Conservation (phyloP, 495 filamentous ascomycete species). For the Neurospora pannonica region DNA sequence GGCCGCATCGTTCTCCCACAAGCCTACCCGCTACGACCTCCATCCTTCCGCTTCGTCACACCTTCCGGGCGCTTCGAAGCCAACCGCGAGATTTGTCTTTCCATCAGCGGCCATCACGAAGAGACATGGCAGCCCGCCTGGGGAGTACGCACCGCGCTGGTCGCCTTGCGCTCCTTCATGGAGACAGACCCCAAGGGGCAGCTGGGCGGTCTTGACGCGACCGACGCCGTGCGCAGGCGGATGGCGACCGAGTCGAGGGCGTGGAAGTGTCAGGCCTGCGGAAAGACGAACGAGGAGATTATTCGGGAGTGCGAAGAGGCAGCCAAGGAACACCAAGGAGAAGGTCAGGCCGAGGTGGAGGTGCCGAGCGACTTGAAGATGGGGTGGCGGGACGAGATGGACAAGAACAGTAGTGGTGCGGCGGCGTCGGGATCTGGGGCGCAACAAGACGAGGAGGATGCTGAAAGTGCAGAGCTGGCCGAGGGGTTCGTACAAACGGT, state of each 20-base stretch:
- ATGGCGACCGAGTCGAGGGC: slow-evolving; percentile 52
- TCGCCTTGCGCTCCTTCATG: slow-evolving; percentile 65
- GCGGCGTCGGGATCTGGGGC: background rate
- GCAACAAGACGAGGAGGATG: slow-evolving; percentile 13
- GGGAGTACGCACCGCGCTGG: slow-evolving; percentile 75
- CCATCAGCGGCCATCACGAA: slow-evolving; percentile 89
- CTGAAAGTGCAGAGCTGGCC: slow-evolving; percentile 32
- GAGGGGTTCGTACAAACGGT: slow-evolving; percentile 42
- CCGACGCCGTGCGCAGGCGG: slow-evolving; percentile 47
- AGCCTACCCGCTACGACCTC: slow-evolving; percentile 80
- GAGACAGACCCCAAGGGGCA: slow-evolving; percentile 67
- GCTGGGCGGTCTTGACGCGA: slow-evolving; percentile 77
- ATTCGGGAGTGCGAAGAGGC: slow-evolving; percentile 55
- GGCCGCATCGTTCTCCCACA: slow-evolving; percentile 88
- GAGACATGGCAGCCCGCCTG: slow-evolving; percentile 98
- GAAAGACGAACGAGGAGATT: slow-evolving; percentile 59
- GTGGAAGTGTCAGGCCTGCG: slow-evolving; percentile 50
- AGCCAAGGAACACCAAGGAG: slow-evolving; percentile 39
- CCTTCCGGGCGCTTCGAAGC: slow-evolving; percentile 89
- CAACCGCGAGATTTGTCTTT: slow-evolving; percentile 93
- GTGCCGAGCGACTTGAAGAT: slow-evolving; percentile 51
- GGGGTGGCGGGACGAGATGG: slow-evolving; percentile 46
- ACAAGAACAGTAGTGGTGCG: slow-evolving; percentile 13
- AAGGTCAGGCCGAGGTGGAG: slow-evolving; percentile 31
- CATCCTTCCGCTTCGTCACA: slow-evolving; percentile 88